These are phyloP conservation scores for Ambrosiella xylebori DNA, from an alignment of 2,329 filamentous ascomycete genomes.

Conservation along the genomic window DNA sequence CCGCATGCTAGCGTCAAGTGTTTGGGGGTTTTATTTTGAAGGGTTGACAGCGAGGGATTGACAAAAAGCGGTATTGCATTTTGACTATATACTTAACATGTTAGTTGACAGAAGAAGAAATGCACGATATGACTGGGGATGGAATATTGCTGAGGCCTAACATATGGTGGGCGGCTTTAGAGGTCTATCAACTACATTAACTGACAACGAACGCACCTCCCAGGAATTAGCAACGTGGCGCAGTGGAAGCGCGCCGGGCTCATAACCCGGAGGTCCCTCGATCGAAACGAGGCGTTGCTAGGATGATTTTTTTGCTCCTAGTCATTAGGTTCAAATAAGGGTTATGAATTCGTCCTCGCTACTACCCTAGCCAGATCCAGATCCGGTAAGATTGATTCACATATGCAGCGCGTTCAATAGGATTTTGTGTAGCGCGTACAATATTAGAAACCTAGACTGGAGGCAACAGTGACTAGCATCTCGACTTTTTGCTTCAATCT, in stretches of 20 bases:
- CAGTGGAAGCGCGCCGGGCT: slow-evolving; percentile 14
- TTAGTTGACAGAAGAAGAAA: no score
- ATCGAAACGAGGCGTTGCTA: slow-evolving; percentile 13
- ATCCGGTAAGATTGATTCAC: background rate
- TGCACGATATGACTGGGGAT: no score
- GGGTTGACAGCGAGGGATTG: no score
- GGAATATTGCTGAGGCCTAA: no score
- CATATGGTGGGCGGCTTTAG: no score
- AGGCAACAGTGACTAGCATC: background rate
- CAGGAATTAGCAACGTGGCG: slow-evolving; percentile 9
- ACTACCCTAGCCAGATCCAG: background rate
- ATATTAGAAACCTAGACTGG: background rate
- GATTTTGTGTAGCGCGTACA: background rate
- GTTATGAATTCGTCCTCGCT: no score
- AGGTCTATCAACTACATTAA: background rate
- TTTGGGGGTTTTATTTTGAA: no score
- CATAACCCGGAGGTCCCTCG: slow-evolving; percentile 13
- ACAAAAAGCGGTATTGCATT: no score
- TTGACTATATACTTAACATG: no score
- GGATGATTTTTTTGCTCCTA: background rate
- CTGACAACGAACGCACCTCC: background rate
- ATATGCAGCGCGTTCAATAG: background rate
- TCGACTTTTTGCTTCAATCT: background rate
- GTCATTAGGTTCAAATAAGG: background rate
- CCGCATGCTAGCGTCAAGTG: no score